Conservation (phyloP, 176 grass and related monocot genomes). For the Alloteropsis semialata region DNA sequence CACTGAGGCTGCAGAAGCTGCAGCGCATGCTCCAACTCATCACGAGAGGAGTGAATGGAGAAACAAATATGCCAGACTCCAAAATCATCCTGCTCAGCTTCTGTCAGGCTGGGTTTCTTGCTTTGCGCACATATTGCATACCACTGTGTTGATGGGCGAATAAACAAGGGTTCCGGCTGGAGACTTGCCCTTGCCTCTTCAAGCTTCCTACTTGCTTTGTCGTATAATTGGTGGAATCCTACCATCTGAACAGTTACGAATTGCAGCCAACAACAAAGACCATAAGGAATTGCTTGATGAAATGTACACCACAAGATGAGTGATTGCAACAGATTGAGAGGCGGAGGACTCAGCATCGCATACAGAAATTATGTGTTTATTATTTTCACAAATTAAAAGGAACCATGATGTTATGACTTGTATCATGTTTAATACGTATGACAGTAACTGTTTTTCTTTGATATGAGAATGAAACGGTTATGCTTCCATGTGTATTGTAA, state of each 20-base stretch:
- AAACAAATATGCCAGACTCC: slow-evolving; percentile 86
- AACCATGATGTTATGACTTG: background rate
- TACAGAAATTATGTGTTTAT: background rate
- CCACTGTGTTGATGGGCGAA: slow-evolving; percentile 83
- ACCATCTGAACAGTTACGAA: slow-evolving; percentile 47
- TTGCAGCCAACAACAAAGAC: background rate
- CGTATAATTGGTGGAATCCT: slow-evolving; percentile 55
- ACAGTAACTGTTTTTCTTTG: background rate
- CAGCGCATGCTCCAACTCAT: slow-evolving; percentile 71
- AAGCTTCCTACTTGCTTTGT: slow-evolving; percentile 55
- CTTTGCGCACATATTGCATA: slow-evolving; percentile 49
- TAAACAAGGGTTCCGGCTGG: slow-evolving; percentile 73
- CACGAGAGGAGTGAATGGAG: slow-evolving; percentile 86
- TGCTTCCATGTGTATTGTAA: background rate
- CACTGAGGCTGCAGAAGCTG: slow-evolving; percentile 82
- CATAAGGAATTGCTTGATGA: background rate
- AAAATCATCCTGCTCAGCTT: slow-evolving; percentile 69
- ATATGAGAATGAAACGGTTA: background rate
- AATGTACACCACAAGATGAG: background rate
- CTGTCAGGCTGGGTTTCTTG: slow-evolving; percentile 50
- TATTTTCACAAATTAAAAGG: background rate
- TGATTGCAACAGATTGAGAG: background rate
- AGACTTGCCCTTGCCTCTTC: slow-evolving; percentile 48
- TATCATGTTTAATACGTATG: background rate
- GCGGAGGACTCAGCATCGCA: background rate